Conservation (phyloP, 129 eudicot genomes). For the Glebionis coronaria region DNA sequence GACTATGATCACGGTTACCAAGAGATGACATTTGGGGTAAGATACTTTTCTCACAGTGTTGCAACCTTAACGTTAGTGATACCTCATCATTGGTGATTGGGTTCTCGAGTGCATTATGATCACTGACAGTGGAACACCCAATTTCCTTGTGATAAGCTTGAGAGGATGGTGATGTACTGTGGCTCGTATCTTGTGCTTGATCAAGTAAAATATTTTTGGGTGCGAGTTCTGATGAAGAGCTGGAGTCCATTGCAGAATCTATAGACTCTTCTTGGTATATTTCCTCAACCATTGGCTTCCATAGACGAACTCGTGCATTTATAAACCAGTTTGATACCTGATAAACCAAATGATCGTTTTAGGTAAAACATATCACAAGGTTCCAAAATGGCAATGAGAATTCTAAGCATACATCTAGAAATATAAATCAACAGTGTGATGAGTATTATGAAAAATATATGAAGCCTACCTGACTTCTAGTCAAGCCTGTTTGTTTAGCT, state of each 20-base stretch:
- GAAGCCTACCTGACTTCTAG: conserved; percentile 41
- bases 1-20: background rate
- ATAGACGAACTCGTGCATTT: conserved; percentile 67
- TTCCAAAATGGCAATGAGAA: conserved; percentile 25
- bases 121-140: background rate
- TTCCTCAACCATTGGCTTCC: conserved; percentile 91
- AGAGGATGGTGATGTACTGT: background rate
- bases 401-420: background rate
- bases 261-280: conserved; percentile 52
- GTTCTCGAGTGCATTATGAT: background rate
- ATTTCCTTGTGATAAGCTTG: conserved; percentile 2
- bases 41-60: background rate
- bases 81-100: background rate
- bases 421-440: background rate
- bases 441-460: background rate
- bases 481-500: conserved; percentile 46
- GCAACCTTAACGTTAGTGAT: conserved; percentile 13
- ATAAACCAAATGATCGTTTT: conserved; percentile 2
- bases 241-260: conserved; percentile 31
- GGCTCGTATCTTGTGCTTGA: conserved; percentile 22
- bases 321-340: conserved; percentile 84
- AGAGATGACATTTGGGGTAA: background rate
- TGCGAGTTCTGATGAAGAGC: conserved; percentile 28
- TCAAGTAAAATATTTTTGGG: conserved; percentile 19
- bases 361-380: background rate